Evolutionary conservation across 106 monocot genomes (phyloP), one percentile per base, ranked within the genome.

Genomic region (Dendrobium huoshanense): DNA sequence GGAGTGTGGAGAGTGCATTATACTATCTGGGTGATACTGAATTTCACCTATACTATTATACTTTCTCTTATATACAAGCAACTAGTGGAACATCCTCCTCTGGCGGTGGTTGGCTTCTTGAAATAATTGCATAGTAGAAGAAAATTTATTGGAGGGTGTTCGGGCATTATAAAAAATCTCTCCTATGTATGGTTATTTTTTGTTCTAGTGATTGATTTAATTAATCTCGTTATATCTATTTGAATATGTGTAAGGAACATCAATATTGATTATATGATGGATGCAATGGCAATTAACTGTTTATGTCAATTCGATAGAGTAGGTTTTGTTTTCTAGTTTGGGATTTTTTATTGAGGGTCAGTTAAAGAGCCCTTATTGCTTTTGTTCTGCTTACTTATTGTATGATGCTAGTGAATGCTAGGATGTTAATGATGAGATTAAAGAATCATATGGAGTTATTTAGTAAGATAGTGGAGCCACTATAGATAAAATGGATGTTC

Each of bases 231-330:
- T 45, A 27, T 48, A 43, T 76, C 41, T 4, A 9, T 49, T 76
- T 48, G 45, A 76, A 49, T 76, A 48, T 76, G n/a, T 27, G 5
- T 27, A 22, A 48, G 22, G 42, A 43, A 41, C 44, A 24, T 5
- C 22, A 22, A 8, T 43, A 25, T 76, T 49, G 76, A 49, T 76
- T 24, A 48, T 24, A 27, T 49, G 47, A 41, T 76, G 45, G 76
- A 76, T 49, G 49, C 76, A 76, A 49, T 49, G 45, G 76, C 45
- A 76, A 76, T 76, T 49, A 2, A 7, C 17, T 48, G 49, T 27
- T 49, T 27, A 76, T 76, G 27, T 76, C 76, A 76, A 49, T 24
- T 48, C 48, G 7, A 76, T 76, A 20, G 49, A 76, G 47, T 25
- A 76, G 76, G 76, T 76, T 27, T 75, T 73, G 42, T 15, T 41